Evolutionary conservation across 1,284 basidiomycete species (phyloP), one percentile per base, ranked within the genome.

Genomic region (Ceratobasidium sp.): DNA sequence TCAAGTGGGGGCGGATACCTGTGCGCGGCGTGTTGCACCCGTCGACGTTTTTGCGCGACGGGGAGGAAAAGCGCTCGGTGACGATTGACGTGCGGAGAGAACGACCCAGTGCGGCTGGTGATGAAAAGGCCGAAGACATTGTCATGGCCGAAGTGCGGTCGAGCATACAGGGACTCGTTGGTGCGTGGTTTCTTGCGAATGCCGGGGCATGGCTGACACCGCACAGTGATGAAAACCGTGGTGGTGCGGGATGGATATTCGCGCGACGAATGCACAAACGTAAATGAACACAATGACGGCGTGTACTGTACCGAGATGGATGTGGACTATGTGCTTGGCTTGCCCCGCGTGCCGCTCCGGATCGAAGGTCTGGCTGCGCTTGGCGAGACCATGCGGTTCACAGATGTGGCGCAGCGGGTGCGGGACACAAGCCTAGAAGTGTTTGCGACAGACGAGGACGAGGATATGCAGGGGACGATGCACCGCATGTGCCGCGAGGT

Each of bases 371-470:
- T 83, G n/a, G 78, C 77, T 21, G 82, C 77, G 44, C 84, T 92
- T 16, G 80, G 79, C 58, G 83, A 85, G 38, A 82, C 87, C n/a
- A 88, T 90, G 84, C 87, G 91, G 74, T 86, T 86, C 53, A 80
- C 83, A 11, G 81, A 82, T 2, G 86, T 92, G 21, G 83, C 86
- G 1, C 79, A 79, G 14, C 83, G 84, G 4, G 90, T 90, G 62
- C 85, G 88, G 73, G 81, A 82, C 53, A 85, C 87, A 21, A 96
- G 94, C 11, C 82, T 98, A 33, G 88, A 93, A 74, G 83, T 90
- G 2, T 98, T 98, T 79, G 93, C 95, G 2, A 82, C 83, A 33
- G 94, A 98, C 77, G 90, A 95, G 78, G 95, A 92, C 78, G 94
- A 70, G 48, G 38, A 72, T 48, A 58, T 36, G 25, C 77, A 94